Evolutionary conservation across 148 eudicot species (phyloP).

Genomic region (Amaranthus hypochondriacus): DNA sequence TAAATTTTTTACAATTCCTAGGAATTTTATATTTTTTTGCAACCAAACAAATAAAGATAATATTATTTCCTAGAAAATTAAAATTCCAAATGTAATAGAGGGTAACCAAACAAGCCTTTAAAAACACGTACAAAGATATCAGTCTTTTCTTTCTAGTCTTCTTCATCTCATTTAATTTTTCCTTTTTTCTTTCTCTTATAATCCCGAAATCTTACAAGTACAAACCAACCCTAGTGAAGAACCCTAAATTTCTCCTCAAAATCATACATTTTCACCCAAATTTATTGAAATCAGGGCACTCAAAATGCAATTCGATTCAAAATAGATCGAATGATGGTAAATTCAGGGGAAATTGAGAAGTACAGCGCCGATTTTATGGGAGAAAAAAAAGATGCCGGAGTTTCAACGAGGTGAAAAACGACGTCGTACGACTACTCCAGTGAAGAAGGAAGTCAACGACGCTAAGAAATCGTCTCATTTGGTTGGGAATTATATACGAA

Average conservation of each 20-base stretch:
- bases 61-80: too few species aligned
- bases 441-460: slow-evolving; percentile 9
- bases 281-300: neutral
- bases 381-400: slow-evolving; percentile 46
- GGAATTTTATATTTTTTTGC: too few species aligned
- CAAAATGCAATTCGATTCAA: slow-evolving; percentile 23
- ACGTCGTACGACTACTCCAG: slow-evolving; percentile 28
- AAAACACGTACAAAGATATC: too few species aligned
- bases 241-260: neutral
- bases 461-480: slow-evolving; percentile 20
- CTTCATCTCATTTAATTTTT: too few species aligned
- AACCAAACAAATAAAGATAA: too few species aligned
- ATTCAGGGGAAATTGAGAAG: slow-evolving; percentile 10
- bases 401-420: slow-evolving; percentile 38
- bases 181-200: too few species aligned
- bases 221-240: neutral
- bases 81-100: too few species aligned
- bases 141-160: too few species aligned
- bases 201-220: too few species aligned
- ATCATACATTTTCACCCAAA: neutral
- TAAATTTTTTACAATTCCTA: too few species aligned
- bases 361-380: slow-evolving; percentile 31
- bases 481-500: slow-evolving; percentile 38
- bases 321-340: slow-evolving; percentile 29
- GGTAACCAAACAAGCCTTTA: too few species aligned